Conservation (phyloP, 192 early-diverging fungal species). For the Coemansia erecta region DNA sequence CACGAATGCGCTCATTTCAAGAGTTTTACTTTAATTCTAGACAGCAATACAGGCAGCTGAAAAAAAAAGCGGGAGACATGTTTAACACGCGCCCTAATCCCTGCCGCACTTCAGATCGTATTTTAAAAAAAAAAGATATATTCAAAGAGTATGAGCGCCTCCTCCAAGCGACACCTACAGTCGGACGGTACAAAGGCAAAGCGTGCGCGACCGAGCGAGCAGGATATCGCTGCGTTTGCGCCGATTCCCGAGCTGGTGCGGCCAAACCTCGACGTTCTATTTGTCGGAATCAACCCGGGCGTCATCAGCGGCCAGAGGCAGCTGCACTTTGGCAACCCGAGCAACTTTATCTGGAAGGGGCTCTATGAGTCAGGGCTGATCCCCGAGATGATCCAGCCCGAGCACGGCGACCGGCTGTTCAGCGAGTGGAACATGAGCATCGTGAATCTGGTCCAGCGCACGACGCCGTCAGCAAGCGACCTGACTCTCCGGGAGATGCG, state of each 20-base stretch:
- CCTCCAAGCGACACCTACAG: background rate
- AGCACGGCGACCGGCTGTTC: constrained; percentile 56
- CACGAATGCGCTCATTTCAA: background rate
- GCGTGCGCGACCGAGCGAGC: constrained; percentile 2
- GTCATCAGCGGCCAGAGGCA: constrained; percentile 56
- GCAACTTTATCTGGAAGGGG: constrained; percentile 74
- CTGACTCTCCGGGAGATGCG: constrained; percentile 60
- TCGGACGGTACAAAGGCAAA: background rate
- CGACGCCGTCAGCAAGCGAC: constrained; percentile 57
- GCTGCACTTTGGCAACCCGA: constrained; percentile 69
- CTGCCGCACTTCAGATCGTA: too few relatives aligned
- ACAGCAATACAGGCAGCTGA: too few relatives aligned
- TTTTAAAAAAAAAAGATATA: too few relatives aligned
- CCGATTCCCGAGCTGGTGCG: constrained; percentile 48
- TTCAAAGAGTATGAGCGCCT: background rate
- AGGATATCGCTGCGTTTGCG: constrained; percentile 22
- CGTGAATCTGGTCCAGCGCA: constrained; percentile 63
- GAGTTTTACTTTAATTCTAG: too few relatives aligned
- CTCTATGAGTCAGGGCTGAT: constrained; percentile 62
- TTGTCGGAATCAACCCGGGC: constrained; percentile 75
- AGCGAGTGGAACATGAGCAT: constrained; percentile 59
- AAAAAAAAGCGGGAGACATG: too few relatives aligned
- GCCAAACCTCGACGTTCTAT: constrained; percentile 57
- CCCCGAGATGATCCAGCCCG: constrained; percentile 47
- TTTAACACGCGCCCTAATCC: background rate